Evolutionary conservation across 306 rosid species (phyloP).

Genomic region (Vigna mungo): DNA sequence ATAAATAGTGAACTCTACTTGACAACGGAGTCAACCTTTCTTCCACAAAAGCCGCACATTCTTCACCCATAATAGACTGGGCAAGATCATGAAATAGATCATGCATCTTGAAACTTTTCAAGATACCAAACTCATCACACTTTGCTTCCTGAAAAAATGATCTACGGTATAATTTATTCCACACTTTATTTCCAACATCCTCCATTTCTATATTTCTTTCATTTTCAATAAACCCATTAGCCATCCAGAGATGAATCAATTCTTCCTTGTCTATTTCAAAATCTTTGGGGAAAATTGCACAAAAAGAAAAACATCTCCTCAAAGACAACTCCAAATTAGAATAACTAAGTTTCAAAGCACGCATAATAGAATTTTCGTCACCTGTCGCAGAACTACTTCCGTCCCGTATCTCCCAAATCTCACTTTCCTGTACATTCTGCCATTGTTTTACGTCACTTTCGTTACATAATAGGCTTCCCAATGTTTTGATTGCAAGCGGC

Average conservation of each 20-base stretch:
- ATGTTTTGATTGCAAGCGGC: too few relatives aligned
- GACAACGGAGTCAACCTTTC: too few relatives aligned
- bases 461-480: not conserved
- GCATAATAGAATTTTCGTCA: not conserved
- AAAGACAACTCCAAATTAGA: not conserved
- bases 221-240: not conserved
- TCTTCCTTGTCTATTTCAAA: not conserved
- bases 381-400: not conserved
- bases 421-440: not conserved
- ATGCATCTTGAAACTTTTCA: too few relatives aligned
- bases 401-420: not conserved
- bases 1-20: too few relatives aligned
- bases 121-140: not conserved
- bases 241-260: constrained; percentile 39
- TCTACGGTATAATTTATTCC: constrained; percentile 30
- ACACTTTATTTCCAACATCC: constrained; percentile 38
- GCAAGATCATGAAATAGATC: too few relatives aligned
- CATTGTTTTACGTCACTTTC: constrained; percentile 37
- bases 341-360: not conserved
- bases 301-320: not conserved
- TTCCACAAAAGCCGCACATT: too few relatives aligned
- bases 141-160: constrained; percentile 44
- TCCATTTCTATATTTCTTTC: constrained; percentile 32
- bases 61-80: too few relatives aligned
- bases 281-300: not conserved